Base-by-base conservation (phyloP, 495 filamentous ascomycete species). In the Tuber calosporum region DNA sequence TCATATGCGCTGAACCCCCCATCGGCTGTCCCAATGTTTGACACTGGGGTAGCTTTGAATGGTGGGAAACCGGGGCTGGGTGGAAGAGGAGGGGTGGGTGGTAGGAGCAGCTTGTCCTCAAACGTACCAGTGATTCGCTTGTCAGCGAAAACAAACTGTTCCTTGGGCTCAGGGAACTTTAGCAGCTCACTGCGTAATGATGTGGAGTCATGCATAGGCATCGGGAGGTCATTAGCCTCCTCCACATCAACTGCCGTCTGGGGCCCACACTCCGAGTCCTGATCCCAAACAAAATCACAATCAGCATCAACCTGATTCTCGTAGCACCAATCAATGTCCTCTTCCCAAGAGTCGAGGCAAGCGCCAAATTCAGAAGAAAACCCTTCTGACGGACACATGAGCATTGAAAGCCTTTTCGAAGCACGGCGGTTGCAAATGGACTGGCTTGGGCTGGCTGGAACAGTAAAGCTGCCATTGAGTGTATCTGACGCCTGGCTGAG, bases 271-370 rank as follows among this genome's bases (percentile, higher is more conserved):
- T 84, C 74, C 30, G 84, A 85, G 13, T 76, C 80, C 67, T 88
- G 87, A 67, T 89, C 87, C 93, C 93, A 97, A 74, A 95, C 91
- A 75, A 93, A 97, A 77, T 97, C 88, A 80, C 91, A 97, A 77
- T 93, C 88, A 1, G 93, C 93, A 82, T 97, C 94, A 11, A 91
- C 92, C 67, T 90, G 92, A 82, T 95, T 89, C 75, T 97, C 92
- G 79, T 97, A 98, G 81, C 90, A 95, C 82, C 91, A 97, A 81
- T 97, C 94, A 77, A 98, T 94, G 77, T 94, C 93, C 66, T 93
- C 92, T 79, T 98, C 94, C 94, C 94, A 98, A 34, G 86, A 90
- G 48, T 89, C 87, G 38, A 87, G 80, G 8, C 80, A 73, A 11
- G 82, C 81, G 69, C 82, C 74, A 22, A 85, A 80, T 5, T 79